Conservation (phyloP, 177 flowering plant species). For the Telopea speciosissima region DNA sequence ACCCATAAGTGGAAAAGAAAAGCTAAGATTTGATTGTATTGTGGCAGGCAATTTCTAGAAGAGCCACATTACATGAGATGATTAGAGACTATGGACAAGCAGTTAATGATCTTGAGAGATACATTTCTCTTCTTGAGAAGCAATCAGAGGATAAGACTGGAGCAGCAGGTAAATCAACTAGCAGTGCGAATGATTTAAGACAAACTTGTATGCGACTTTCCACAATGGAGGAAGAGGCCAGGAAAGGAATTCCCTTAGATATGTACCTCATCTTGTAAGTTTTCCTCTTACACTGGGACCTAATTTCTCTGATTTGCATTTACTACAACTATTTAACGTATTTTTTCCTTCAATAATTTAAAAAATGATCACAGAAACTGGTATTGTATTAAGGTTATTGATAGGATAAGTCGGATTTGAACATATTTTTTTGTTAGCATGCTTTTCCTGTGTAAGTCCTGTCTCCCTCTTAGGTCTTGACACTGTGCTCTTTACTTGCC, state of each 20-base stretch:
- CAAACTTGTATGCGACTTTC: conserved; percentile 50
- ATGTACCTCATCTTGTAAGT: conserved; percentile 72
- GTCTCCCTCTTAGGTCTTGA: neutral
- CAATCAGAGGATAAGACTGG: conserved; percentile 35
- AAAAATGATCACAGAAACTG: neutral
- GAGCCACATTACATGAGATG: conserved; percentile 81
- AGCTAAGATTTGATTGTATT: neutral
- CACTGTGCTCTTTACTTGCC: neutral
- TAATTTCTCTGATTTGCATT: neutral
- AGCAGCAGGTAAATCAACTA: conserved; percentile 22
- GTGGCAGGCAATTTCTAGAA: conserved; percentile 83
- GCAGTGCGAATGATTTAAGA: conserved; percentile 39
- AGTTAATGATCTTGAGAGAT: conserved; percentile 56
- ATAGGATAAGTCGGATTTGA: neutral
- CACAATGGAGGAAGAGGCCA: conserved; percentile 42
- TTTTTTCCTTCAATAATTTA: neutral
- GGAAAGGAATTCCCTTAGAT: conserved; percentile 44
- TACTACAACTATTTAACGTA: neutral
- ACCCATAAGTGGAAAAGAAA: neutral
- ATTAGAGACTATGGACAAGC: conserved; percentile 89
- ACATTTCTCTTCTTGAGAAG: conserved; percentile 52
- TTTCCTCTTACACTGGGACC: conserved; percentile 2
- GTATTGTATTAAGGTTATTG: neutral
- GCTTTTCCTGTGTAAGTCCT: neutral
- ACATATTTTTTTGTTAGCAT: neutral